phyloP scores from a whole-genome alignment of 148 eudicot genomes.

The Rhododendron simsii region DNA sequence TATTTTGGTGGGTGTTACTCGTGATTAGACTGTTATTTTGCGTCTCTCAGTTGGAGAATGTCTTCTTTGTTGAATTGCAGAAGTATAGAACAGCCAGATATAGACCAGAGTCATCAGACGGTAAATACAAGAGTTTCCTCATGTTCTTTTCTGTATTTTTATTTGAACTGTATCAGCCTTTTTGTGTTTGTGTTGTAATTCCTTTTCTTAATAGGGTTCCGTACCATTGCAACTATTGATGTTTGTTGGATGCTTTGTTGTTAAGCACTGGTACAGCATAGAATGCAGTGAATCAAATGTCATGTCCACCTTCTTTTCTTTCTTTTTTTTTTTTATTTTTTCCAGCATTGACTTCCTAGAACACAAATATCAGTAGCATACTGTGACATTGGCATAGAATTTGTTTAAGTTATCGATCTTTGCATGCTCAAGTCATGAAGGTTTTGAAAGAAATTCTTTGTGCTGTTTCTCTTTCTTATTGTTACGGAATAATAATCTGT shows the following conservation, averaged over 20 bases:
- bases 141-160: not conserved
- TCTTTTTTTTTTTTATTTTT: not conserved
- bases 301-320: not conserved
- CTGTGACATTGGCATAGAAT: not conserved
- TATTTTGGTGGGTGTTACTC: not conserved
- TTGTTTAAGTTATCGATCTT: not conserved
- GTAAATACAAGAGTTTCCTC: conserved; percentile 17
- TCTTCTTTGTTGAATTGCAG: conserved; percentile 37
- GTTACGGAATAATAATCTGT: not conserved
- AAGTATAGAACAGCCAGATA: conserved; percentile 94
- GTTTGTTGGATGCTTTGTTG: not conserved
- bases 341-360: not conserved
- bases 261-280: not conserved
- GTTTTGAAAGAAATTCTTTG: not conserved
- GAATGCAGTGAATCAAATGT: not conserved
- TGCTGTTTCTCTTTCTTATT: not conserved
- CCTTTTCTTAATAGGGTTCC: not conserved
- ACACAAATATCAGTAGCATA: not conserved
- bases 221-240: not conserved
- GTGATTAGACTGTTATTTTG: not conserved
- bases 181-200: not conserved
- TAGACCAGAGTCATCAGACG: conserved; percentile 80
- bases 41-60: conserved; percentile 6
- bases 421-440: not conserved
- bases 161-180: not conserved